Evolutionary conservation across 2,329 filamentous ascomycete species (phyloP).

Genomic region (Beauveria australis): DNA sequence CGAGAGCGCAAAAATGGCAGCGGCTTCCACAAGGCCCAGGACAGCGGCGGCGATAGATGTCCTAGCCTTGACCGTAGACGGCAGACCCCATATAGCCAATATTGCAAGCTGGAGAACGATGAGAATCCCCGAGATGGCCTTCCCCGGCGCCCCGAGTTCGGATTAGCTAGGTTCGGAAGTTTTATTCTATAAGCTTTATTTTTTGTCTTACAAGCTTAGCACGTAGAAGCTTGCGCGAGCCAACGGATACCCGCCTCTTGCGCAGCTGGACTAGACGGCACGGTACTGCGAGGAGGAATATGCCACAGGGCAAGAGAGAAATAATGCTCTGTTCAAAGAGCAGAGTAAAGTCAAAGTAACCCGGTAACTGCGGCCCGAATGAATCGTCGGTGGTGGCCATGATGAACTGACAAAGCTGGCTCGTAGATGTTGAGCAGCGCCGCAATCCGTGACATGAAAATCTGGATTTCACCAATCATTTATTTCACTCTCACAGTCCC

Average conservation of each 20-base stretch:
- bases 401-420: not conserved
- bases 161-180: not conserved
- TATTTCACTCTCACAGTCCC: too few relatives aligned
- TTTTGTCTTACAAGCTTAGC: conserved; percentile 1
- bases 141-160: too few relatives aligned
- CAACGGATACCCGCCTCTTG: not conserved
- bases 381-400: conserved; percentile 13
- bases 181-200: not conserved
- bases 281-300: conserved; percentile 19
- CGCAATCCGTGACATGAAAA: too few relatives aligned
- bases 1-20: conserved; percentile 21
- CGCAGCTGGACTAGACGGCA: conserved; percentile 12
- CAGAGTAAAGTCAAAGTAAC: conserved; percentile 23
- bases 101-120: conserved; percentile 18
- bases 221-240: not conserved
- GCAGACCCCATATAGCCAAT: conserved; percentile 20
- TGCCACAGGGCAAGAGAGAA: conserved; percentile 19
- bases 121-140: not conserved
- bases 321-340: conserved; percentile 24
- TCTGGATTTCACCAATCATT: too few relatives aligned
- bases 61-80: conserved; percentile 16
- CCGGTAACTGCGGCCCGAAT: conserved; percentile 20
- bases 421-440: too few relatives aligned
- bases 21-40: conserved; percentile 20
- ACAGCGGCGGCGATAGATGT: conserved; percentile 22